Evolutionary conservation across 164 flowering plant genomes (phyloP), one percentile per base, ranked within the genome.

Genomic region (Magnolia changhungtana): DNA sequence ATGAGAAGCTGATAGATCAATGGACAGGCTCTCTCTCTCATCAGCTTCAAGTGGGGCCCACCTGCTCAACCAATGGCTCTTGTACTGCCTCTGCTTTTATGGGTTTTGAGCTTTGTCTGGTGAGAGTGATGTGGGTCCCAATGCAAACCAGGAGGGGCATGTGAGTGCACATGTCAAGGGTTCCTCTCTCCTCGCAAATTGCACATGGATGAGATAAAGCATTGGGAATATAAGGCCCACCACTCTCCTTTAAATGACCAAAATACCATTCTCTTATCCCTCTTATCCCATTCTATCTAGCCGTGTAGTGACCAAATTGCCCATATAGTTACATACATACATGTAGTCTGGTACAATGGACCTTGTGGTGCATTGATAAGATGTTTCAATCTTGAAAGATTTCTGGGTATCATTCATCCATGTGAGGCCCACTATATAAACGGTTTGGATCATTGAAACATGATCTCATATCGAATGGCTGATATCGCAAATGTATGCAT

Each of bases 151-250:
- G 31, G 72, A 18, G 52, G 63, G 63, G 63, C 74, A 72, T 72
- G 63, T 72, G 74, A 50, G 31, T 51, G 74, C 74, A 72, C 74
- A 72, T 72, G 74, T 52, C 20, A 51, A 20, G 63, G 74, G 16
- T 18, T 29, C 27, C 37, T 16, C 61, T 10, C 11, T 2, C 61
- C 61, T 55, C 61, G 61, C 61, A 55, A 55, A 37, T 9, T 9
- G 74, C 74, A 51, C 74, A 72, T 72, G 74, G 74, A 72, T 72
- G 74, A 52, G 63, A 27, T 31, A 21, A 3, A 9, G 63, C 37
- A 52, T 69, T 19, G 72, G 72, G 45, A 52, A 51, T 51, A 18
- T 63, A 51, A 24, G 63, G 27, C 74, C 63, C 63, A 13, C 52
- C 31, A 29, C 61, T 55, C 3, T 16, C 13, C 16, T 10, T 55